Base-by-base conservation (phyloP, 1,139 yeast species). In the Ashbya aceris region DNA sequence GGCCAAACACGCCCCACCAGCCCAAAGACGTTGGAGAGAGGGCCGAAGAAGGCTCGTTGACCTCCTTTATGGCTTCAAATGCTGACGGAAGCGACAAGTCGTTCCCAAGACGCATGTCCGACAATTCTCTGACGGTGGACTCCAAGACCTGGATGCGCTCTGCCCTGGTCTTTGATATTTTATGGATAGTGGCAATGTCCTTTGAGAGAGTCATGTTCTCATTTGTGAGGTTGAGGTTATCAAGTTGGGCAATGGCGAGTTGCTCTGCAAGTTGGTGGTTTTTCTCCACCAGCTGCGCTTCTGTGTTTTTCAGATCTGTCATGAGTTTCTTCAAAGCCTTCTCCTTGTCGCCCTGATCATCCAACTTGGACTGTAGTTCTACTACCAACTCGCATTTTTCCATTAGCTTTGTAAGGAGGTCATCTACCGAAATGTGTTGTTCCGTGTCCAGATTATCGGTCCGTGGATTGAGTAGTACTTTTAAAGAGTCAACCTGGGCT, bases 401-500 rank as follows among this genome's bases (percentile, higher is more conserved):
- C 45, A 54, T 47, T 27, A 55, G 39, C 8, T 44, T 46, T 29
- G 46, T 40, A 30, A 52, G 33, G n/a, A 48, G 38, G 27, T 44
- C 48, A 7, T 40, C 42, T 8, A 33, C 40, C 1, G 39, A 42
- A 26, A 41, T 30, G 12, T 34, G 27, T 7, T 27, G 38, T 17
- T 37, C 36, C 29, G n/a, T 14, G 10, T 14, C 29, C 14, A 23
- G 12, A 10, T 6, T 34, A 6, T 23, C 37, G 23, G 30, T 27
- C 8, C 29, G 41, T 9, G 39, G 30, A 10, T 13, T 20, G 39
- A 72, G 55, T 2, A 67, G 45, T 20, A 53, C 50, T 40, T 66
- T 62, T 45, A 72, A 58, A 40, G 67, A 61, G 29, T 62, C 64
- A 33, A 73, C 66, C 42, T 71, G 69, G 36, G 58, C 60, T 43